Conservation (phyloP, 345 rosid species). For the Eucalyptus tenuipes region DNA sequence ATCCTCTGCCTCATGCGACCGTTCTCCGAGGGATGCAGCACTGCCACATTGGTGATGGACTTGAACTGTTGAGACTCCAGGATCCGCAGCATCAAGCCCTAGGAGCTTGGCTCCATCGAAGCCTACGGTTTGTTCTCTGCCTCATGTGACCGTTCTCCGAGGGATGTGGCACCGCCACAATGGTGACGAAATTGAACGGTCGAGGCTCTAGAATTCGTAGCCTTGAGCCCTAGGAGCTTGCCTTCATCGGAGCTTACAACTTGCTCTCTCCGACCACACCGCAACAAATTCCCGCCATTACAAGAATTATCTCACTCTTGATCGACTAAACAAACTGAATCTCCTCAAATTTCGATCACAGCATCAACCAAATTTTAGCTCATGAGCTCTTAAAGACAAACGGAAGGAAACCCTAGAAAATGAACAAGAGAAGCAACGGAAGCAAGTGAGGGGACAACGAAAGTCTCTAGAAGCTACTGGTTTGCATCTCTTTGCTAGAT, state of each 20-base stretch:
- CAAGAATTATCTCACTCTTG: not conserved
- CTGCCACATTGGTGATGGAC: constrained; percentile 32
- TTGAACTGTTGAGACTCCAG: constrained; percentile 49
- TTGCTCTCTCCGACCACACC: constrained; percentile 47
- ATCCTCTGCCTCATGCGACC: constrained; percentile 34
- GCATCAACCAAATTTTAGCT: not conserved
- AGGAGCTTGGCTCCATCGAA: constrained; percentile 30
- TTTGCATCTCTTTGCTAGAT: too few relatives aligned
- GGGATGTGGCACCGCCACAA: too few relatives aligned
- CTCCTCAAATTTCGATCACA: not conserved
- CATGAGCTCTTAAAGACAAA: not conserved
- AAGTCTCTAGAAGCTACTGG: not conserved
- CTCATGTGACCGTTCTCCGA: too few relatives aligned
- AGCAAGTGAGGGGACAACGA: not conserved
- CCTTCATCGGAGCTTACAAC: too few relatives aligned
- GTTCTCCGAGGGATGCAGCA: constrained; percentile 2
- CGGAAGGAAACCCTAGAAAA: not conserved
- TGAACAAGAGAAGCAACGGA: not conserved
- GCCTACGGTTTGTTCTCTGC: constrained; percentile 17
- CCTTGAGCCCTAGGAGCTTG: too few relatives aligned
- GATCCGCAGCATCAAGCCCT: constrained; percentile 31
- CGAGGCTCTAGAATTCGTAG: too few relatives aligned
- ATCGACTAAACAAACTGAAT: not conserved
- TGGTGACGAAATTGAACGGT: too few relatives aligned
- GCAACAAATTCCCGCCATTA: constrained; percentile 73